Conservation (phyloP, 2,329 filamentous ascomycete species). For the Stagonosporopsis rhizophila region DNA sequence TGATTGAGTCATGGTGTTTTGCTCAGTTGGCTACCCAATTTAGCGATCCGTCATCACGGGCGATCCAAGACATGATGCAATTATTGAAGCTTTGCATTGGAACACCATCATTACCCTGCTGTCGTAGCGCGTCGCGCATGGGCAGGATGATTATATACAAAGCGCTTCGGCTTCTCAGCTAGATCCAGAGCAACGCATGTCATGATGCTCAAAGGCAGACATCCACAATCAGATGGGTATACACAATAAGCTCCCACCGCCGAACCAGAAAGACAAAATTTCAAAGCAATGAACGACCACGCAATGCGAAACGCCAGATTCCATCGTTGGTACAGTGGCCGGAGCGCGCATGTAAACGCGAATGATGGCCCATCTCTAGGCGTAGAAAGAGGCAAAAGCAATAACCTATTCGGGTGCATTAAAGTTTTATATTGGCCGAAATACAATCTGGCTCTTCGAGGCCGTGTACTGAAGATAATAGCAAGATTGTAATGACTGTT, state of each 20-base stretch:
- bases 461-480: conserved; percentile 7
- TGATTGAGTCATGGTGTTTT: background rate
- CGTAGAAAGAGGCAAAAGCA: conserved; percentile 11
- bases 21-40: background rate
- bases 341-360: background rate
- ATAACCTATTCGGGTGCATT: conserved; percentile 9
- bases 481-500: conserved; percentile 12
- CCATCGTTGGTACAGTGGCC: conserved; percentile 15
- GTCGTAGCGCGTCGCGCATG: conserved; percentile 1
- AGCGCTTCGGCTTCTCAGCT: background rate
- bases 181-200: conserved; percentile 15
- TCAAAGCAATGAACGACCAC: conserved; percentile 15
- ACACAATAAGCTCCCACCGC: conserved; percentile 37
- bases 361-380: conserved; percentile 10
- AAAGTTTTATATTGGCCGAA: conserved; percentile 10
- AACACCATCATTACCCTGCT: conserved; percentile 10
- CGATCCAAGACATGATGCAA: background rate
- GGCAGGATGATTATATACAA: conserved; percentile 13
- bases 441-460: background rate
- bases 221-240: conserved; percentile 44
- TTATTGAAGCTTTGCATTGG: conserved; percentile 13
- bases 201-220: conserved; percentile 21
- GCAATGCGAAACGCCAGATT: conserved; percentile 28
- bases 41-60: background rate
- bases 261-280: conserved; percentile 20